Conservation (phyloP, 1,284 basidiomycete genomes). For the Ceratobasidium sp. region DNA sequence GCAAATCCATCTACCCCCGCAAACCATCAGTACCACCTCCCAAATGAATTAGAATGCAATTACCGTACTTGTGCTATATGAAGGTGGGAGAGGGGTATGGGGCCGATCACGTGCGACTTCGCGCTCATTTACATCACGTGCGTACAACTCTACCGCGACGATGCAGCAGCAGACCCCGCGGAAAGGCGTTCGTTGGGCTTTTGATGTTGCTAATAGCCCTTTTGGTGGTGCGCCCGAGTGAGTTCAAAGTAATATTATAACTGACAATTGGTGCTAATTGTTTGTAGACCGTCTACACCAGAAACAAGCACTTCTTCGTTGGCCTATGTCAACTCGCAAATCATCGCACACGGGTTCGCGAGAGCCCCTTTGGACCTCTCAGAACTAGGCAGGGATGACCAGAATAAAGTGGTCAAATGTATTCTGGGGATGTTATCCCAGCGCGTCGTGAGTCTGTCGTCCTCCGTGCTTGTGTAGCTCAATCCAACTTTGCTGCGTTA, state of each 20-base stretch:
- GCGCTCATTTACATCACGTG: constrained; percentile 45
- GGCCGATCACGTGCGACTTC: constrained; percentile 20
- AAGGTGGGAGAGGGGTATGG: constrained; percentile 30
- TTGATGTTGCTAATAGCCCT: constrained; percentile 45
- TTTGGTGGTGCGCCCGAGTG: constrained; percentile 39
- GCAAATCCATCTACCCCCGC: constrained; percentile 40
- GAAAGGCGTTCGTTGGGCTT: constrained; percentile 48
- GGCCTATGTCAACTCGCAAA: constrained; percentile 78
- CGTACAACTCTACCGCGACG: neutral
- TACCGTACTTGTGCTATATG: neutral
- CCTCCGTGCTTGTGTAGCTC: neutral
- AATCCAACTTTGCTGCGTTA: constrained; percentile 54
- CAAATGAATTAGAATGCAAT: neutral
- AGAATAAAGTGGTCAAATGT: constrained; percentile 80
- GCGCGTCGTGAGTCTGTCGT: constrained; percentile 71
- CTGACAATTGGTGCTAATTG: neutral
- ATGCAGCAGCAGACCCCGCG: constrained; percentile 12
- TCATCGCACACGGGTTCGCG: constrained; percentile 84
- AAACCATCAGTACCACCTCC: neutral
- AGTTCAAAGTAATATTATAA: neutral
- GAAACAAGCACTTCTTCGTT: constrained; percentile 51
- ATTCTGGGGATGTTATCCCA: constrained; percentile 83
- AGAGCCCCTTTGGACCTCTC: constrained; percentile 69
- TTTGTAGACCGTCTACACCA: constrained; percentile 39
- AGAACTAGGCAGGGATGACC: constrained; percentile 70